Base-by-base conservation (phyloP, 1,139 yeast genomes). In the Saccharomyces hybrid region DNA sequence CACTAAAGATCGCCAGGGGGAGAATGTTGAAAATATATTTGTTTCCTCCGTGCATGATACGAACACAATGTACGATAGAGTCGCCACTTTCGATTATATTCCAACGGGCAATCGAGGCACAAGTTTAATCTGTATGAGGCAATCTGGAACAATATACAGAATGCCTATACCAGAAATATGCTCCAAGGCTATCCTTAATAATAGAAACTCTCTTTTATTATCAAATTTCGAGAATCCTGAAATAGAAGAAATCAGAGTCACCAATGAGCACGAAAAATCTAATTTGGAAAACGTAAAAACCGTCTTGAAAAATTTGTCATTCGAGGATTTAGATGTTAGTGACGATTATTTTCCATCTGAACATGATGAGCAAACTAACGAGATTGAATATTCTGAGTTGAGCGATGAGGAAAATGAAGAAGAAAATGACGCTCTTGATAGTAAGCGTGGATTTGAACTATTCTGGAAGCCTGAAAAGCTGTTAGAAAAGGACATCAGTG, bases 121-220 rank as follows among this genome's bases (percentile, higher is more conserved):
- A 5, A 69, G 72, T 51, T 78, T 88, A 59, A 83, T 90, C 41
- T 90, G 97, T 69, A 86, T 90, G 86, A 75, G 96, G 59, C 95
- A 88, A 65, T 86, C 95, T 1, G 97, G 97, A 1, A 85, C 88
- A 50, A 85, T 89, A 0, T 90, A 87, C 70, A 75, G 88, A 57
- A 88, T 88, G 93, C 80, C 85, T 0, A 87, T 84, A 0, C 74
- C 76, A 1, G 95, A 88, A 67, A 81, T 86, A 52, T 82, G 85
- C 38, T 83, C 83, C 49, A 77, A 83, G 5, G 69, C 86, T 20
- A 76, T 74, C 23, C 87, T 90, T 69, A 88, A 84, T 62, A 82
- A 93, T 0, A 79, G 75, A 61, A 89, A 89, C 65, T 89, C 87
- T 52, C 73, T 89, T 49, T 76, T 86, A 0, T 73, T 85, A 44